phyloP scores from a whole-genome alignment of 371 early-diverging fungal genomes.

The Dichotomocladium elegans region DNA sequence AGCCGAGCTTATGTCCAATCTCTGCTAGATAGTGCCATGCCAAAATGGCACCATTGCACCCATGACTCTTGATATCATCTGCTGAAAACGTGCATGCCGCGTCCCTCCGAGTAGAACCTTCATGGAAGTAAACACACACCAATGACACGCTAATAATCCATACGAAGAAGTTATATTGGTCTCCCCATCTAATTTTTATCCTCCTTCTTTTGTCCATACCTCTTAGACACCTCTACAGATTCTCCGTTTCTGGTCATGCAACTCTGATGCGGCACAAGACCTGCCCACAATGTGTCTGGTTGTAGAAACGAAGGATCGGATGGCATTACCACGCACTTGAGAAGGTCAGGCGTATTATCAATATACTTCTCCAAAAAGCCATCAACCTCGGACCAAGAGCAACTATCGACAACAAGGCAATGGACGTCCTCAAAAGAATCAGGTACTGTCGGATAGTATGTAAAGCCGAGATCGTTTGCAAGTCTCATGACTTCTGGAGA shows the following conservation, averaged over 20 bases:
- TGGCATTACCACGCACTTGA: slow-evolving; percentile 14
- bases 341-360: slow-evolving; percentile 4
- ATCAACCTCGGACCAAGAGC: slow-evolving; percentile 1
- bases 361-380: slow-evolving; percentile 2
- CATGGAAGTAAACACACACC: slow-evolving; percentile 22
- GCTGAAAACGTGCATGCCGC: slow-evolving; percentile 1
- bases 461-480: slow-evolving; percentile 4
- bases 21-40: slow-evolving; percentile 43
- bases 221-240: slow-evolving; percentile 6
- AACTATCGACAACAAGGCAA: background rate
- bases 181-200: background rate
- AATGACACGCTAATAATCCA: background rate
- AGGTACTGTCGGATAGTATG: background rate
- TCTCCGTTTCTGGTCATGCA: slow-evolving; percentile 19
- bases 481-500: background rate
- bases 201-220: background rate
- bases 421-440: background rate
- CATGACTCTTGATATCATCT: slow-evolving; percentile 12
- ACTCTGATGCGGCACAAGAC: slow-evolving; percentile 26
- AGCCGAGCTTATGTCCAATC: slow-evolving; percentile 37
- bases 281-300: background rate
- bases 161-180: background rate
- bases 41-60: slow-evolving; percentile 29
- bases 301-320: background rate
- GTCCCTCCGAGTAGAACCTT: slow-evolving; percentile 28